These are phyloP conservation scores for Yarrowia osloensis DNA, from an alignment of 805 yeast species.

Conservation along the genomic window DNA sequence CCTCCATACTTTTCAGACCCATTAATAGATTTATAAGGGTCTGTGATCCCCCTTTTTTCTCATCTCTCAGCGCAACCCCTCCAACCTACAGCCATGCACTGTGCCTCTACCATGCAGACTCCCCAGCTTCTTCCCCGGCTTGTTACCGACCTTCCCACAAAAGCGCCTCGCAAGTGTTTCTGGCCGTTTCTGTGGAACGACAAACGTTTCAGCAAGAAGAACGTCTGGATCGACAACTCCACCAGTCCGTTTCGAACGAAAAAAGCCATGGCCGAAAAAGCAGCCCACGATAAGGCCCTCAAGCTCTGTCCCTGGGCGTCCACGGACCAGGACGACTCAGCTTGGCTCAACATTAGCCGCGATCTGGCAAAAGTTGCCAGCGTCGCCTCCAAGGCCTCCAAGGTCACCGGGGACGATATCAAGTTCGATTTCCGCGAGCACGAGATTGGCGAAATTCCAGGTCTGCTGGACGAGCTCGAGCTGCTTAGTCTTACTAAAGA, in stretches of 20 bases:
- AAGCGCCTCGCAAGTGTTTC: background rate
- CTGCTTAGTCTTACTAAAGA: background rate
- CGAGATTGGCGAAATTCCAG: background rate
- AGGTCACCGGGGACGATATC: background rate
- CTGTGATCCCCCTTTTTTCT: too few relatives aligned
- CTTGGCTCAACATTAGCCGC: background rate
- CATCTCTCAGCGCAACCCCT: too few relatives aligned
- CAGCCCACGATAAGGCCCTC: background rate
- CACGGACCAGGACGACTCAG: background rate
- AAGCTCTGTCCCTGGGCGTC: constrained; percentile 12
- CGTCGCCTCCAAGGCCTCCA: background rate
- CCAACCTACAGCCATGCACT: too few relatives aligned
- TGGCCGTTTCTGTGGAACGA: background rate
- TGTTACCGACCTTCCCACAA: constrained; percentile 3
- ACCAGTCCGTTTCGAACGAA: background rate
- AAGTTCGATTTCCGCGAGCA: background rate
- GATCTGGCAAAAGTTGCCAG: background rate
- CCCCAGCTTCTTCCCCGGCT: constrained; percentile 28
- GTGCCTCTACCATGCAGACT: background rate
- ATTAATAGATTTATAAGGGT: background rate
- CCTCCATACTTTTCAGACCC: background rate
- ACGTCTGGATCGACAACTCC: background rate
- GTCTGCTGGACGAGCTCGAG: background rate
- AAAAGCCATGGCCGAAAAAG: background rate
- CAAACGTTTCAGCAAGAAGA: too few relatives aligned